Percentiles rank a stretch among this genome's conserved stretches.
Conservation (phyloP, 1,284 basidiomycete genomes). For the Lignosus rhinocerotis region DNA sequence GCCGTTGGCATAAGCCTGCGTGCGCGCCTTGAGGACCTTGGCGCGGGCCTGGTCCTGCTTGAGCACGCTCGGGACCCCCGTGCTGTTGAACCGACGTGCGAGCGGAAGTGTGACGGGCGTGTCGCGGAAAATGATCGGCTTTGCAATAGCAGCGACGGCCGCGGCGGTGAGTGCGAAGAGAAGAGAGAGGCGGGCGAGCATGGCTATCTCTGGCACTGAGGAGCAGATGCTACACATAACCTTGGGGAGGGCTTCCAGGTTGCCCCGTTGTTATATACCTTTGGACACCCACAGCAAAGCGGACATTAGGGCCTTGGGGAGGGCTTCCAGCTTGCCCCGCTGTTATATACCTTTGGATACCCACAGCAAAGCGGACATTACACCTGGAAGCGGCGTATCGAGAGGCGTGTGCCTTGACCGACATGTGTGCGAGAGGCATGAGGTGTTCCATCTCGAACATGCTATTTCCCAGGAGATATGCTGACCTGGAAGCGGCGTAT, state of each 20-base stretch:
- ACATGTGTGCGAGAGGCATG: not conserved
- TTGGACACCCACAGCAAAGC: too few relatives aligned
- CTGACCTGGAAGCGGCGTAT: too few relatives aligned
- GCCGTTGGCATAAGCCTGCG: conserved; percentile 2
- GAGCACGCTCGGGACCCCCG: conserved; percentile 20
- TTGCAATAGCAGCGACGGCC: conserved; percentile 21
- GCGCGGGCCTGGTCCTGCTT: conserved; percentile 29
- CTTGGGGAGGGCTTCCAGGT: not conserved
- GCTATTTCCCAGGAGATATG: not conserved
- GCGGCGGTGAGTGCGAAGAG: conserved; percentile 21
- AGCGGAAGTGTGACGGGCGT: conserved; percentile 27
- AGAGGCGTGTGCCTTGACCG: not conserved
- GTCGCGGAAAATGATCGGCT: conserved; percentile 27
- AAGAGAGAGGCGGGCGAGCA: conserved; percentile 22
- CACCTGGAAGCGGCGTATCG: too few relatives aligned
- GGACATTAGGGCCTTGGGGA: not conserved
- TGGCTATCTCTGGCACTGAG: conserved; percentile 5
- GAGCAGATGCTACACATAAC: not conserved
- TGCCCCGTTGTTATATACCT: not conserved
- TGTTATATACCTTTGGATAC: not conserved
- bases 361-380: too few relatives aligned
- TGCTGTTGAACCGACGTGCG: conserved; percentile 28
- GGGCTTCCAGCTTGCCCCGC: not conserved
- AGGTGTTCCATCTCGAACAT: not conserved
- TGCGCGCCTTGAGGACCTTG: conserved; percentile 23